Evolutionary conservation across 2,329 filamentous ascomycete genomes (phyloP).

Genomic region (Biscogniauxia marginata): DNA sequence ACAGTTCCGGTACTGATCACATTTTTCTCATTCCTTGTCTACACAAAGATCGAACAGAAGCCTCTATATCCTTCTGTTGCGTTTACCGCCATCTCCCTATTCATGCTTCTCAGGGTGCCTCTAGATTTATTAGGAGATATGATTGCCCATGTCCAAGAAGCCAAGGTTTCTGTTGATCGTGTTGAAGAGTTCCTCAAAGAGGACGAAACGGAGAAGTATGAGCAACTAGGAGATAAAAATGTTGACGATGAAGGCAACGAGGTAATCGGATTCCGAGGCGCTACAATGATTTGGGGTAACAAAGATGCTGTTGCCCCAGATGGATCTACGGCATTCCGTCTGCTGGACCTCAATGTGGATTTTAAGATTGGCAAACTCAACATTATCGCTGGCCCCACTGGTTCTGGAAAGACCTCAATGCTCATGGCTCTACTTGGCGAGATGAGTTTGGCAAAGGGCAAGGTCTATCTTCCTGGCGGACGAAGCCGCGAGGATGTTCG

Average conservation of each 20-base stretch:
- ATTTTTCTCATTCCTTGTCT: conserved; percentile 92
- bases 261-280: conserved; percentile 80
- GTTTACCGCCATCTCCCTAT: conserved; percentile 94
- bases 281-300: conserved; percentile 86
- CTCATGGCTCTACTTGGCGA: conserved; percentile 95
- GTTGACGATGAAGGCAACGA: conserved; percentile 66
- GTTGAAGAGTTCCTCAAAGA: conserved; percentile 92
- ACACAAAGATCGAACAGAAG: conserved; percentile 87
- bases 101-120: conserved; percentile 88
- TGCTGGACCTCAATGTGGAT: conserved; percentile 79
- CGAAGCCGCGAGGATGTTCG: conserved; percentile 81
- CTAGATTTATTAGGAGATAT: conserved; percentile 97
- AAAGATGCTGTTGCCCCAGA: conserved; percentile 60
- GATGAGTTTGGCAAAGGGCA: conserved; percentile 83
- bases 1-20: conserved; percentile 93
- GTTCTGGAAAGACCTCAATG: conserved; percentile 92
- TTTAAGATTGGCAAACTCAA: conserved; percentile 88
- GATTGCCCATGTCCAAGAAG: conserved; percentile 97
- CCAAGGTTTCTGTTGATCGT: conserved; percentile 94
- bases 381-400: conserved; percentile 88
- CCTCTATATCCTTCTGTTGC: conserved; percentile 87
- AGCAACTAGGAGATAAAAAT: conserved; percentile 72
- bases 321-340: conserved; percentile 72
- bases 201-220: conserved; percentile 94
- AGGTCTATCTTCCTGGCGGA: conserved; percentile 81